Conservation (phyloP, 805 yeast species). For the Diddensiella transvaalensis region DNA sequence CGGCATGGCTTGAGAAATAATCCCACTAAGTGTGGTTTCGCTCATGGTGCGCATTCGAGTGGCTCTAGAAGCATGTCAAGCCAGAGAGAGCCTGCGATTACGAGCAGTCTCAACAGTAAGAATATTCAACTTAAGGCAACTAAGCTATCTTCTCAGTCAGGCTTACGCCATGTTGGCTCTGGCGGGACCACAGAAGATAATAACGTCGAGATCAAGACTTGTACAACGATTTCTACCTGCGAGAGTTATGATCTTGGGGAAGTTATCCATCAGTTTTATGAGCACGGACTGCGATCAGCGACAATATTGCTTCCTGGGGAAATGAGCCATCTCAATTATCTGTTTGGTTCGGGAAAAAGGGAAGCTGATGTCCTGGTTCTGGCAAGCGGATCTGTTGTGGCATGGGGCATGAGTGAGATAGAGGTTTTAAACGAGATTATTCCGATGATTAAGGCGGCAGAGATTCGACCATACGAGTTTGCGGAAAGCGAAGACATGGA, state of each 20-base stretch:
- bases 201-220: constrained; percentile 33
- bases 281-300: constrained; percentile 37
- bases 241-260: constrained; percentile 61
- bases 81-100: no score
- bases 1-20: not conserved
- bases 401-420: constrained; percentile 74
- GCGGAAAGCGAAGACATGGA: constrained; percentile 87
- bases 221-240: constrained; percentile 68
- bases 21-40: not conserved
- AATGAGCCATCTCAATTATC: constrained; percentile 52
- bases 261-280: constrained; percentile 39
- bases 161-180: constrained; percentile 2
- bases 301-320: constrained; percentile 58
- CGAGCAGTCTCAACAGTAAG: no score
- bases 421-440: constrained; percentile 34
- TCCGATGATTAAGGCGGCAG: constrained; percentile 51
- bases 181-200: not conserved
- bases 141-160: not conserved
- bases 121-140: not conserved
- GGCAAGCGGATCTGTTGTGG: constrained; percentile 74
- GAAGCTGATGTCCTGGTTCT: constrained; percentile 60
- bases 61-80: no score
- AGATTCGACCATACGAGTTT: constrained; percentile 43
- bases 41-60: not conserved
- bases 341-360: constrained; percentile 32